Base-by-base conservation (phyloP, 2,329 filamentous ascomycete genomes). In the Neophaeococcomyces mojaviensis region DNA sequence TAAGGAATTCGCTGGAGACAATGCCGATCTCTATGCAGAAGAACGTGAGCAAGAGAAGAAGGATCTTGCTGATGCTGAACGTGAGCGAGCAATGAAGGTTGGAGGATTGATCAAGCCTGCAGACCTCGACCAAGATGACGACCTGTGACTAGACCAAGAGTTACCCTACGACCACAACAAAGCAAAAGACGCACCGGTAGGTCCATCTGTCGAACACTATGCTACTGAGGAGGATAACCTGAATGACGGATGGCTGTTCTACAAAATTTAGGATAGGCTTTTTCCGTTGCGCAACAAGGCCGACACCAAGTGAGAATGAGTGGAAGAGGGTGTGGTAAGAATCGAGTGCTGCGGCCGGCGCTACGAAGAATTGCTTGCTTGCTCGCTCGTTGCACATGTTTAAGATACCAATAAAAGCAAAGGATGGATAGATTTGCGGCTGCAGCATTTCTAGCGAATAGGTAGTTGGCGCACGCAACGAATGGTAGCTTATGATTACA, bases 1-100 rank as follows among this genome's bases (percentile, higher is more conserved):
- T 57, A 95, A 96, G 70, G 94, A 98, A 68, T 98, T 97, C 60
- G 82, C 88, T 1, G 92, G 87, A 43, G 92, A 98, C 68, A 96
- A 97, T 59, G 81, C 90, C 1, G 92, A 98, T 62, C 76, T 98
- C 8, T 98, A 85, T 67, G 81, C 86, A 3, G 89, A 95, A 48
- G 92, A 98, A 66, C 88, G 94, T 66, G 92, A 98, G 67, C 85
- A 94, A 65, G 88, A 88, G 53, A 84, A 90, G 50, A 81, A 81
- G 54, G 86, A 90, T 58, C 86, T 86, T 38, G 88, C 89, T 65
- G 82, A 84, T 39, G 86, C 88, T 18, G 94, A 98, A 64, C 82
- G 89, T 59, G 88, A 96, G 68, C 84, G 90, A 56, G 82, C 87
- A 52, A 86, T 90, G 70, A 97, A 95, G 75, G 88, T 98, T 46